These are phyloP conservation scores for Anethum foeniculum DNA, from an alignment of 140 eudicot species.

Conservation along the genomic window DNA sequence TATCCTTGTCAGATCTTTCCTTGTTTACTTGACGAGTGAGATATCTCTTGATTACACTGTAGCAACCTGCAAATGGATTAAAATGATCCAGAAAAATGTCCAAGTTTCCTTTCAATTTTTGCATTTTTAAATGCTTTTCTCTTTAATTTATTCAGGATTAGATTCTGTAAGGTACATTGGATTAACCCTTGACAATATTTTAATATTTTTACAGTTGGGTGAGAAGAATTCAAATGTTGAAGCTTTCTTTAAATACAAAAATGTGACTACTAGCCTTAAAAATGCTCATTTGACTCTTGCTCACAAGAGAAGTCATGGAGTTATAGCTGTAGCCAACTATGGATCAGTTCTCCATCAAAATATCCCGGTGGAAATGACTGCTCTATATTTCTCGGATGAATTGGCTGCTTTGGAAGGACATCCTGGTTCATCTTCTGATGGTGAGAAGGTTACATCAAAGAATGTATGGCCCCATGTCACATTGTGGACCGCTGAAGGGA, in stretches of 20 bases:
- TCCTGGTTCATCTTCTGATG: constrained; percentile 58
- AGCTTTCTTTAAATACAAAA: constrained; percentile 42
- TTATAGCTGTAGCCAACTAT: constrained; percentile 67
- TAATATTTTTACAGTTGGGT: constrained; percentile 36
- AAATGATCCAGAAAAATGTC: background rate
- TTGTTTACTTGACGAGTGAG: background rate
- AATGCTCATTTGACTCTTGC: constrained; percentile 86
- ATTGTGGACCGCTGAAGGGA: constrained; percentile 79
- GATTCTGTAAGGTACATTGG: background rate
- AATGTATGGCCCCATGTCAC: constrained; percentile 92
- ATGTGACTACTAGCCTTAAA: constrained; percentile 34
- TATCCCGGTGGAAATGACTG: constrained; percentile 52
- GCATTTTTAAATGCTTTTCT: background rate
- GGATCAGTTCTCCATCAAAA: constrained; percentile 45
- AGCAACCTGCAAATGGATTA: background rate
- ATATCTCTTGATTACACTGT: background rate
- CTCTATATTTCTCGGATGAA: constrained; percentile 57
- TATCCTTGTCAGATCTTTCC: background rate
- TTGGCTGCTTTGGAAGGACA: constrained; percentile 73
- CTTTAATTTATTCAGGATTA: background rate
- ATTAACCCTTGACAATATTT: background rate
- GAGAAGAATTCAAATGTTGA: constrained; percentile 38
- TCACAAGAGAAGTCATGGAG: constrained; percentile 84
- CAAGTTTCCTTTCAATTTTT: background rate
- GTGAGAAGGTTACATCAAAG: constrained; percentile 44